A percentile compares a stretch with the other conserved stretches of the same genome.
These are phyloP conservation scores for Nitzschia putrida DNA, from an alignment of 108 stramenopile species.

Conservation along the genomic window DNA sequence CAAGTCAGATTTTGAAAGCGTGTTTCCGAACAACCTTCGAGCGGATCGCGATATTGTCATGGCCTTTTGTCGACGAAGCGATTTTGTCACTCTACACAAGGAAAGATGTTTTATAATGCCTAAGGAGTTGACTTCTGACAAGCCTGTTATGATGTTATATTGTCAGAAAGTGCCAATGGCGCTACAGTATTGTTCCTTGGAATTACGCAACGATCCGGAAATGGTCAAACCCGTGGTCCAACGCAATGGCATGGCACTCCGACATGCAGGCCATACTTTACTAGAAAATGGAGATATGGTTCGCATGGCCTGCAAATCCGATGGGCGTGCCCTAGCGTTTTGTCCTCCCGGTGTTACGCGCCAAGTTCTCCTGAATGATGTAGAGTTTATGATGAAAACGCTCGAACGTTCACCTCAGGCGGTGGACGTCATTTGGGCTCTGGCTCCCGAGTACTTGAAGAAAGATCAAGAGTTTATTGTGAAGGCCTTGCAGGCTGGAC, in stretches of 20 bases:
- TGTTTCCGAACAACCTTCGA: conserved; percentile 29
- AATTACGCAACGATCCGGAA: conserved; percentile 25
- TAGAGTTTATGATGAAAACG: conserved; percentile 32
- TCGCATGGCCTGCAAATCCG: conserved; percentile 22
- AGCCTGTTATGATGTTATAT: conserved; percentile 33
- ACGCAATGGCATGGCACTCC: conserved; percentile 32
- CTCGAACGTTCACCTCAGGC: conserved; percentile 12
- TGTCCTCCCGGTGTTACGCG: conserved; percentile 35
- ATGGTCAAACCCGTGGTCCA: conserved; percentile 29
- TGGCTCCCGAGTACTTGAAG: conserved; percentile 2
- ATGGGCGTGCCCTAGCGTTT: conserved; percentile 38
- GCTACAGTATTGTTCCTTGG: conserved; percentile 34
- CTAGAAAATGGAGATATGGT: conserved; percentile 27
- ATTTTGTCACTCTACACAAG: conserved; percentile 30
- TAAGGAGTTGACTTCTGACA: conserved; percentile 20
- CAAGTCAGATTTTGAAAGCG: conserved; percentile 40
- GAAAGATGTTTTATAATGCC: conserved; percentile 27
- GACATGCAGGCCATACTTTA: conserved; percentile 28
- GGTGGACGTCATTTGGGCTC: conserved; percentile 34
- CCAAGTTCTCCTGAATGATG: conserved; percentile 7
- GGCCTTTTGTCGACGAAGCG: conserved; percentile 35
- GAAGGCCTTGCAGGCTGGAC: conserved; percentile 33
- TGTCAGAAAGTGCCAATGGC: conserved; percentile 37
- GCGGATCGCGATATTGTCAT: conserved; percentile 35
- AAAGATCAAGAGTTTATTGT: conserved; percentile 28